phyloP scores from a whole-genome alignment of 345 rosid species.

The Salix suchowensis region DNA sequence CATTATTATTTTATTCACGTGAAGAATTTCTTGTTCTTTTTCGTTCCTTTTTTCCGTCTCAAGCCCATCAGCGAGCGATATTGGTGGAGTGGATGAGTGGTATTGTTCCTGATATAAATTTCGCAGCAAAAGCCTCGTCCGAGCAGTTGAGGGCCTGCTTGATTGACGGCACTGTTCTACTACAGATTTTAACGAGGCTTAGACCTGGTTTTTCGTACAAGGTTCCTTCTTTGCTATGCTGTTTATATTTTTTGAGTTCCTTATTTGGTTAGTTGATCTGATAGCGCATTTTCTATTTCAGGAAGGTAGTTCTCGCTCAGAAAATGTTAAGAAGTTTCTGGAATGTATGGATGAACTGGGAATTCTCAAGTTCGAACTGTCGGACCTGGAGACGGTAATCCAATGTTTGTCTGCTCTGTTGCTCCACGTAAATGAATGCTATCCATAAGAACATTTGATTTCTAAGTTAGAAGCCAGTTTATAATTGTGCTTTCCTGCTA shows the following conservation, averaged over 20 bases:
- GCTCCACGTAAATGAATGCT: neutral
- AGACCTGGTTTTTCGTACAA: slow-evolving; percentile 41
- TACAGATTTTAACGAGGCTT: slow-evolving; percentile 39
- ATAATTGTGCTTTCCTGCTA: neutral
- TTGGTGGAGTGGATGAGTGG: slow-evolving; percentile 51
- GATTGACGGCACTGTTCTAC: slow-evolving; percentile 40
- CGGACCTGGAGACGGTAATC: slow-evolving; percentile 80
- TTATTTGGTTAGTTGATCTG: slow-evolving; percentile 8
- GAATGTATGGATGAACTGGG: slow-evolving; percentile 59
- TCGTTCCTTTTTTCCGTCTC: neutral
- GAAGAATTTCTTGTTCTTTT: neutral
- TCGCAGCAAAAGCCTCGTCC: slow-evolving; percentile 41
- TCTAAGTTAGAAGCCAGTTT: neutral
- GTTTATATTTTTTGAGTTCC: neutral
- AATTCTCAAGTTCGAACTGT: slow-evolving; percentile 54
- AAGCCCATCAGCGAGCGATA: slow-evolving; percentile 37
- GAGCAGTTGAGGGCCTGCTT: slow-evolving; percentile 46
- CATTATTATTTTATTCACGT: neutral
- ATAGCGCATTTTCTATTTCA: slow-evolving; percentile 21
- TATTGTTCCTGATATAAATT: slow-evolving; percentile 32
- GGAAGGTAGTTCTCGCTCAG: slow-evolving; percentile 42
- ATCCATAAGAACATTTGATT: neutral
- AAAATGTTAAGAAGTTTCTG: slow-evolving; percentile 55
- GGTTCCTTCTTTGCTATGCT: slow-evolving; percentile 29
- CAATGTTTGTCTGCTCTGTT: neutral